A percentile compares a stretch with the other conserved stretches of the same genome.
These are phyloP conservation scores for Mortierella sp. DNA, from an alignment of 371 early-diverging fungal species.

Conservation along the genomic window DNA sequence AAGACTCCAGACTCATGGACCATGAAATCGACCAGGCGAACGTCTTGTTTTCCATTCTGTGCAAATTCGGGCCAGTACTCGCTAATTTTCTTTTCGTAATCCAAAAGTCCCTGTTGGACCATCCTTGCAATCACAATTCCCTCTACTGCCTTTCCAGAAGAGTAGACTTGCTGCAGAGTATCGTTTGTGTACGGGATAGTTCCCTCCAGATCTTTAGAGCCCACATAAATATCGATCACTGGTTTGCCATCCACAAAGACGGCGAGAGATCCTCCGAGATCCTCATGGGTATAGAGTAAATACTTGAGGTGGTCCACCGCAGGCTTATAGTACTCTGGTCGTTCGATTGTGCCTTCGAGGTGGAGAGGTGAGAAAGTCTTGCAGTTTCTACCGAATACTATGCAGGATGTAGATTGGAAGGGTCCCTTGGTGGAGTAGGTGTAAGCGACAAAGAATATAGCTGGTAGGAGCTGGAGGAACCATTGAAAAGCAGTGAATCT, in stretches of 20 bases:
- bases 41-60: constrained; percentile 76
- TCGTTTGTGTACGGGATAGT: constrained; percentile 62
- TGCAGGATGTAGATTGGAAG: constrained; percentile 32
- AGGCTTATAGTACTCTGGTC: constrained; percentile 20
- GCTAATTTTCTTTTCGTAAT: constrained; percentile 66
- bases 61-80: constrained; percentile 86
- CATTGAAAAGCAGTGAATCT: not conserved
- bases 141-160: constrained; percentile 72
- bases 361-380: constrained; percentile 9
- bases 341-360: constrained; percentile 25
- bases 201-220: constrained; percentile 66
- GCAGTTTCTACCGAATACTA: constrained; percentile 23
- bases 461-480: constrained; percentile 32
- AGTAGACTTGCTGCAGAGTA: constrained; percentile 78
- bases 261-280: constrained; percentile 66
- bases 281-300: constrained; percentile 41
- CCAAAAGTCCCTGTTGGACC: constrained; percentile 68
- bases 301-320: constrained; percentile 17
- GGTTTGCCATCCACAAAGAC: constrained; percentile 68
- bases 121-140: constrained; percentile 71
- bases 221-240: constrained; percentile 74
- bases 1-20: constrained; percentile 76
- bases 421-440: constrained; percentile 36
- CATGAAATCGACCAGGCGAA: constrained; percentile 74
- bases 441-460: constrained; percentile 13